Evolutionary conservation across 345 rosid species (phyloP).

Genomic region (Hypericum androsaemum): DNA sequence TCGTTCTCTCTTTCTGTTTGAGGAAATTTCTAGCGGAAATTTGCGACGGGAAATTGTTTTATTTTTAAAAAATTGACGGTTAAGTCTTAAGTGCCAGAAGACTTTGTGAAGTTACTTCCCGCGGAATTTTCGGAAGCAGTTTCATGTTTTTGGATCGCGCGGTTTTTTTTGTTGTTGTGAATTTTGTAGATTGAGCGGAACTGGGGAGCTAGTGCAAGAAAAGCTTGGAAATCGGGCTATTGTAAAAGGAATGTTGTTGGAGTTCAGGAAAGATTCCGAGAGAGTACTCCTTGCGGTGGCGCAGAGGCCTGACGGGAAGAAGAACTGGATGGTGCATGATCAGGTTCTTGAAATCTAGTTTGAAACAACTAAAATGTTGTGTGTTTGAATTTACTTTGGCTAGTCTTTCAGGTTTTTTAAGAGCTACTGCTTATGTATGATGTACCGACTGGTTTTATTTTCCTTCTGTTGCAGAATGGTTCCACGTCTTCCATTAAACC

Average conservation of each 20-base stretch:
- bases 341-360: conserved; percentile 44
- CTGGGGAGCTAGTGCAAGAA: conserved; percentile 60
- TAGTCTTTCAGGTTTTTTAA: background rate
- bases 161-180: background rate
- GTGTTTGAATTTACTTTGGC: conserved; percentile 22
- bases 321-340: conserved; percentile 98
- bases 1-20: background rate
- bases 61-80: no score
- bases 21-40: background rate
- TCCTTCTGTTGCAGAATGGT: conserved; percentile 55
- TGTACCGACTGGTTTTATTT: background rate
- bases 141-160: background rate
- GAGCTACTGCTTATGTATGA: conserved; percentile 2
- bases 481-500: conserved; percentile 65
- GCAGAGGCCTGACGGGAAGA: conserved; percentile 87
- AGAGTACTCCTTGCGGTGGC: conserved; percentile 68
- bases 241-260: conserved; percentile 65
- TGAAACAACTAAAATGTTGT: conserved; percentile 42
- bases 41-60: no score
- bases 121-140: background rate
- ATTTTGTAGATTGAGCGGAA: conserved; percentile 46
- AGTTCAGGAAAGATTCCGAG: conserved; percentile 79
- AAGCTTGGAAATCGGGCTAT: conserved; percentile 51
- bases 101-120: no score
- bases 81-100: no score